Base-by-base conservation (phyloP, 2,329 filamentous ascomycete species). In the Escovopsis weberi region DNA sequence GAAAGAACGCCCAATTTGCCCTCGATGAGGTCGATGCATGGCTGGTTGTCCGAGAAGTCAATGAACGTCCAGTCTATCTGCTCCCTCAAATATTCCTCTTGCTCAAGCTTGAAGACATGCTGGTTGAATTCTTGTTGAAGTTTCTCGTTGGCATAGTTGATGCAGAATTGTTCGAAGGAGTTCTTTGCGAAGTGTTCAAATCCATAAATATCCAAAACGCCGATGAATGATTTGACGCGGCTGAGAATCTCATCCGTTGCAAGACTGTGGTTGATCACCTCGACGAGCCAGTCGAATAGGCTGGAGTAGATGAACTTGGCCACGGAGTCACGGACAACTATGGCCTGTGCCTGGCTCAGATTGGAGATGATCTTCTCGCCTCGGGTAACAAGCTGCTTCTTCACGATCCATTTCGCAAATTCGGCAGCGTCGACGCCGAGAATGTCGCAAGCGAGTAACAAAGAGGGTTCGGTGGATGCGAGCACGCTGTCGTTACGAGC, bases 11-110 rank as follows among this genome's bases (percentile, higher is more conserved):
- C 91, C 52, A 98, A 75, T 62, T 94, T 96, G 52, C 87, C 89
- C 67, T 98, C 91, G 52, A 98, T 98, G 42, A 98, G 68, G 61
- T 98, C 91, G 55, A 98, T 98, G 67, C 91, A 98, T 15, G 91
- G 91, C 66, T 98, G 91, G 55, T 98, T 98, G 64, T 98, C 91
- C 6, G 89, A 94, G 63, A 98, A 98, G 59, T 98, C 91, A 59
- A 98, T 98, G 59, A 98, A 98, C 9, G 85, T 95, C 91, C 91
- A 98, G 65, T 96, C 88, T 98, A 98, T 98, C 61, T 95, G 85
- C 59, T 98, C 91, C 39, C 89, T 73, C 8, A 91, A 88, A 60
- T 98, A 98, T 60, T 98, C 91, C 60, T 98, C 91, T 56, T 98
- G 91, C 59, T 98, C 91, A 7, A 98, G 70, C 9, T 98, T 91